Conservation (phyloP, 495 filamentous ascomycete genomes). For the Alectoria sarmentosa region DNA sequence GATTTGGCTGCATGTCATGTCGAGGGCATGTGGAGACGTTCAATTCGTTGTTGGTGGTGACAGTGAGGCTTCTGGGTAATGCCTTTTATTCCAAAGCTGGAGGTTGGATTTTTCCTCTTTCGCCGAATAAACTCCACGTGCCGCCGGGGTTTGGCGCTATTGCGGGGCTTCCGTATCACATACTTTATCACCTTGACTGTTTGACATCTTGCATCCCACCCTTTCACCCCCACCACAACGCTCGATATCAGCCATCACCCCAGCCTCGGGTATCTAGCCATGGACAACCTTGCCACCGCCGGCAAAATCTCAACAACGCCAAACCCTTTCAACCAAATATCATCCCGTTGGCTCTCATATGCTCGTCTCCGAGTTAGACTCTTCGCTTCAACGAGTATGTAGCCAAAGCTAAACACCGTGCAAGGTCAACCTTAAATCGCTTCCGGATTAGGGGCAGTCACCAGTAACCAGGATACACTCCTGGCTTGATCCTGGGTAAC, state of each 20-base stretch:
- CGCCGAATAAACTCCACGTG: not conserved
- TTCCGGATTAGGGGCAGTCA: not conserved
- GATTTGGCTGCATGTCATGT: not conserved
- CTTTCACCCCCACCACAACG: not conserved
- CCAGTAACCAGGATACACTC: not conserved
- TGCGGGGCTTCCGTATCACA: not conserved
- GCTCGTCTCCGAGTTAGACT: not conserved
- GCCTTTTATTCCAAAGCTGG: not conserved
- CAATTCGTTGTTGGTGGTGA: not conserved
- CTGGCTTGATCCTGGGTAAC: not conserved
- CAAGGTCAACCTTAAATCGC: not conserved
- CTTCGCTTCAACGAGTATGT: not conserved
- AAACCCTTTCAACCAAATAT: too few relatives aligned
- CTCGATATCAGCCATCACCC: not conserved
- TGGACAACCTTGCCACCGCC: not conserved
- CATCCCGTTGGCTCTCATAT: not conserved
- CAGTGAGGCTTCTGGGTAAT: not conserved
- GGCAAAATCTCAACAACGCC: too few relatives aligned
- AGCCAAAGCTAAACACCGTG: not conserved
- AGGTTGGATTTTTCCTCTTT: slow-evolving; percentile 7
- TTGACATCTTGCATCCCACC: not conserved
- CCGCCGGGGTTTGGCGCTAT: not conserved
- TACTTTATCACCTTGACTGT: too few relatives aligned
- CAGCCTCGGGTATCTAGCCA: not conserved
- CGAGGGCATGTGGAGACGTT: not conserved